Base-by-base conservation (phyloP, 2,329 filamentous ascomycete genomes). In the Aspergillus latus region DNA sequence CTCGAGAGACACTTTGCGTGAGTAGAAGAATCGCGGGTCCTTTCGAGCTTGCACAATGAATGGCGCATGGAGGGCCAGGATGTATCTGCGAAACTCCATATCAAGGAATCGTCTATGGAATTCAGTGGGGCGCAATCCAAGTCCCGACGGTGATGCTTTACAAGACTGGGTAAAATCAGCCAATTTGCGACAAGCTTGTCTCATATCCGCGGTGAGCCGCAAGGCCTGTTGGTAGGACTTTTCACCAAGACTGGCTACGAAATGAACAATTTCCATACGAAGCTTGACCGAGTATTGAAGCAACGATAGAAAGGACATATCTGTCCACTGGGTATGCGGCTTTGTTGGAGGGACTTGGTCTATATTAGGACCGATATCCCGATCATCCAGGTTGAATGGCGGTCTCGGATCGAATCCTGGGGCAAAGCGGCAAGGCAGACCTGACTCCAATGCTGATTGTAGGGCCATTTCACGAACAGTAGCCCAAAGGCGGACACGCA, bases 301-400 rank as follows among this genome's bases (percentile, higher is more conserved):
- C 5, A 65, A 32, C 13, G 62, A 49, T 52, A 68, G 68, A 13
- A 67, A 52, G 4, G 66, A 68, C 6, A 60, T 60, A 6, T 59
- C 52, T 10, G 67, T 67, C n/a, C 37, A 55, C 10, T 54, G 49
- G 4, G 45, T 39, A 37, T 28, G 49, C 30, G 65, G 60, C n/a
- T 62, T 50, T 21, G 50, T 28, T 32, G 39, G n/a, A 45, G 45
- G 59, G 2, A 58, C 15, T 36, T 49, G n/a, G 21, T 46, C 60
- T 15, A 50, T 62, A n/a, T 54, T 53, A n/a, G 64, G 64, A 40
- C 63, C 48, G 15, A 69, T 58, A 48, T 68, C 62, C 11, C 39
- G 26, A 49, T 71, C 68, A 43, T 63, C 61, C 42, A 68, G 43
- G 51, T 72, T 71, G 7, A 52, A 54, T 11, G 68, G 68, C 13